A percentile compares a stretch with the other conserved stretches of the same genome.
phyloP scores from a whole-genome alignment of 2,329 filamentous ascomycete species.

The Sporothrix brasiliensis region DNA sequence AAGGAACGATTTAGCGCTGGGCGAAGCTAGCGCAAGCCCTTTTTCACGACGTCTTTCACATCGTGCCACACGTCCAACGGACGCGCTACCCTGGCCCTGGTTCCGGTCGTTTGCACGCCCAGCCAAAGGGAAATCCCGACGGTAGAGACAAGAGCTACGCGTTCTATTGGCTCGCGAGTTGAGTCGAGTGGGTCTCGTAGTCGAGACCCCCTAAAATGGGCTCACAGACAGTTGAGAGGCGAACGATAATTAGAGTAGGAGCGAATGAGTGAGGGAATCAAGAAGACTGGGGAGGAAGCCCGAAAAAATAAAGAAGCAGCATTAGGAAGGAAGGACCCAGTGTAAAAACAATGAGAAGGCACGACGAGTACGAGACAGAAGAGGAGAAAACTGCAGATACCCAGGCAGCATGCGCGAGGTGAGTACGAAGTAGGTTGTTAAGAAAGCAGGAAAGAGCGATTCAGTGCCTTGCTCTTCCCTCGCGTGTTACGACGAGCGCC shows the following conservation, averaged over 20 bases:
- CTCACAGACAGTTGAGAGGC: conserved; percentile 4
- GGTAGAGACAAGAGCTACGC: conserved; percentile 20
- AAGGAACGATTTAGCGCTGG: conserved; percentile 6
- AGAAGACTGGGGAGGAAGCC: not conserved
- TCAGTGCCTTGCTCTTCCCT: conserved; percentile 11
- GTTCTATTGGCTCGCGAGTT: conserved; percentile 18
- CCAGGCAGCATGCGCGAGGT: not conserved
- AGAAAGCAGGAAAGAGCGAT: not conserved
- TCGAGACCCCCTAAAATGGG: conserved; percentile 18
- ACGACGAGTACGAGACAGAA: not conserved
- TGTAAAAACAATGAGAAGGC: not conserved
- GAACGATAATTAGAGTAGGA: not conserved
- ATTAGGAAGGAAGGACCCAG: not conserved
- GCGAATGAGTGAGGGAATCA: not conserved
- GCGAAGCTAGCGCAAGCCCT: not conserved
- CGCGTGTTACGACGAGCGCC: not conserved
- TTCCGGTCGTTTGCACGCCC: conserved; percentile 1
- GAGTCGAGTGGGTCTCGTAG: not conserved
- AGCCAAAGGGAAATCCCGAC: conserved; percentile 26
- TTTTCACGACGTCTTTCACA: not conserved
- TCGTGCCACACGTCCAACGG: conserved; percentile 7
- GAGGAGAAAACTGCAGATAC: not conserved
- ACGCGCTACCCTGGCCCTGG: conserved; percentile 9
- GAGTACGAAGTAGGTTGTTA: not conserved
- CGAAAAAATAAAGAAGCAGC: not conserved